Base-by-base conservation (phyloP, 139 green algal genomes). In the Tetraselmis striata region DNA sequence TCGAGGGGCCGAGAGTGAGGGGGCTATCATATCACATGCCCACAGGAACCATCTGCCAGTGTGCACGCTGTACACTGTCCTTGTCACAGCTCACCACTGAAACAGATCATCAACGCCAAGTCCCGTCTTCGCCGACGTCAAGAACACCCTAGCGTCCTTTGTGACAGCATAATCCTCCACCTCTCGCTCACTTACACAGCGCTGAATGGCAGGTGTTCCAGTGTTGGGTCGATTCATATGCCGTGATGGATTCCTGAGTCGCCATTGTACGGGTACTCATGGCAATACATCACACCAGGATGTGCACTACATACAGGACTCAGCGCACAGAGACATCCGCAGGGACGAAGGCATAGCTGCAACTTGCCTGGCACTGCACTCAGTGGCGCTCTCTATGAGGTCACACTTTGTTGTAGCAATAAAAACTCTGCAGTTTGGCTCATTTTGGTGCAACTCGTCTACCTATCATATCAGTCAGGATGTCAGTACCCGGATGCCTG, bases 391-490 rank as follows among this genome's bases (percentile, higher is more conserved):
- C 2, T 31, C 26, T 22, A 28, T 18, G 22, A 77, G 25, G 25
- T 77, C 74, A 29, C 74, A 77, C 74, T 77, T 77, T 22, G 74
- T 77, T 28, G n/a, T 29, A 2, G n/a, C 74, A 18, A 77, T 77
- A 18, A 77, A 77, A 29, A 77, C 74, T 2, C 74, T 77, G 25
- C 74, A 77, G 2, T 28, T 77, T 29, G 74, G 74, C 25, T 77
- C 74, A 29, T 28, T 31, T 22, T 77, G 26, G 26, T 77, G 74
- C 74, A 77, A 18, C 74, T 77, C 74, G 5, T 67, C 45, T 18
- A 67, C 45, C 45, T 67, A 18, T n/a, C n/a, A n/a, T n/a, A n/a
- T n/a, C n/a, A n/a, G n/a, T n/a, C n/a, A n/a, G n/a, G n/a, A n/a
- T n/a, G n/a, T n/a, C n/a, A n/a, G n/a, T n/a, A n/a, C n/a, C n/a